A percentile compares a stretch with the other conserved stretches of the same genome.
phyloP scores from a whole-genome alignment of 768 basidiomycete species.

The Tricholoma bakamatsutake region DNA sequence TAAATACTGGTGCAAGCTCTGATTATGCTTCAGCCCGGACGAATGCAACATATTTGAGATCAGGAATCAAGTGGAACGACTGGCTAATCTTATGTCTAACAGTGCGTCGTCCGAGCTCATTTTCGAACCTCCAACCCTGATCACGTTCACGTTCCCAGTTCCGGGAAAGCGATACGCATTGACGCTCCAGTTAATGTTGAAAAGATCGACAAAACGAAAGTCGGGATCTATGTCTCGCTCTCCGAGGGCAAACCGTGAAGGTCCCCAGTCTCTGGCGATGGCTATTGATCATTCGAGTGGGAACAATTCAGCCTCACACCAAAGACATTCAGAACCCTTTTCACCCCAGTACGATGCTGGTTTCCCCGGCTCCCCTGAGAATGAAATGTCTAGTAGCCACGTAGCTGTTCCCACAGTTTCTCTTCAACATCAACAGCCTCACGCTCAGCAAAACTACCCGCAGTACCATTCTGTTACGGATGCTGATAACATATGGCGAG shows the following conservation, averaged over 20 bases:
- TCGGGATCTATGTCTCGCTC: conserved; percentile 52
- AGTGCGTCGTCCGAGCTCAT: conserved; percentile 41
- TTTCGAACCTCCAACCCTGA: neutral
- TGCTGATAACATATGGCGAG: conserved; percentile 71
- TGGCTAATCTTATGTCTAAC: conserved; percentile 70
- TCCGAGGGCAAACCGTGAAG: conserved; percentile 51
- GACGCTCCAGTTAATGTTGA: conserved; percentile 85
- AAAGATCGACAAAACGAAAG: conserved; percentile 62
- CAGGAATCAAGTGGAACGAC: conserved; percentile 68
- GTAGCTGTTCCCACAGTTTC: conserved; percentile 20
- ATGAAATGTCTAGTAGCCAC: conserved; percentile 22
- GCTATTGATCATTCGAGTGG: conserved; percentile 35
- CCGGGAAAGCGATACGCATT: conserved; percentile 91
- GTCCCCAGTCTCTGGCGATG: conserved; percentile 44
- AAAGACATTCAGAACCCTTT: conserved; percentile 42
- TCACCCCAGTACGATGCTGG: conserved; percentile 52
- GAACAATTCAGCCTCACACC: conserved; percentile 24
- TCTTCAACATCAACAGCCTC: conserved; percentile 20
- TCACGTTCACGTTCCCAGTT: conserved; percentile 38
- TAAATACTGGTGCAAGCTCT: neutral
- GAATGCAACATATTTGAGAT: conserved; percentile 77
- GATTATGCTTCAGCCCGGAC: conserved; percentile 52
- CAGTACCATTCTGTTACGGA: conserved; percentile 24
- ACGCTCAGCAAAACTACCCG: conserved; percentile 21
- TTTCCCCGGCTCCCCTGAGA: conserved; percentile 25